Percentiles rank a stretch among this genome's conserved stretches.
phyloP scores from a whole-genome alignment of 768 basidiomycete species.

The Termitomyces sp. region DNA sequence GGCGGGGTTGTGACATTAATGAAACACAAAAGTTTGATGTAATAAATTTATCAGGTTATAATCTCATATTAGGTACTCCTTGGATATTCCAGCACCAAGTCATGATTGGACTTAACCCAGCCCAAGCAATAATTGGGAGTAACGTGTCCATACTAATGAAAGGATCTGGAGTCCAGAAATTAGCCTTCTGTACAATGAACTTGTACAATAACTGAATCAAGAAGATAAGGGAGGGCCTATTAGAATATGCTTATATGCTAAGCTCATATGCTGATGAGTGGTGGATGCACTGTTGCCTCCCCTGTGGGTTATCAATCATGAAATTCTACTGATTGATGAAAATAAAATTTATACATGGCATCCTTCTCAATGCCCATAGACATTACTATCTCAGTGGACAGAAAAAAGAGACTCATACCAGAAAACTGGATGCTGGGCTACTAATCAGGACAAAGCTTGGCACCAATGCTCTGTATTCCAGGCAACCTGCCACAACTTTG shows the following conservation, averaged over 20 bases:
- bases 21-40: too few relatives aligned
- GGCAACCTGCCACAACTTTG: slow-evolving; percentile 1
- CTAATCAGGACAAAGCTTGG: slow-evolving; percentile 23
- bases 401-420: slow-evolving; percentile 25
- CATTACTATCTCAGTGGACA: slow-evolving; percentile 21
- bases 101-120: slow-evolving; percentile 22
- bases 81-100: too few relatives aligned
- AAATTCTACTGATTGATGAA: too few relatives aligned
- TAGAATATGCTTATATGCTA: slow-evolving; percentile 18
- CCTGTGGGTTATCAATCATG: slow-evolving; percentile 23
- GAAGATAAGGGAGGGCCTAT: slow-evolving; percentile 9
- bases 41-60: too few relatives aligned
- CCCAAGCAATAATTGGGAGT: slow-evolving; percentile 19
- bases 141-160: slow-evolving; percentile 13
- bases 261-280: slow-evolving; percentile 18
- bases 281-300: slow-evolving; percentile 29
- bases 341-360: slow-evolving; percentile 23
- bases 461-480: slow-evolving; percentile 23
- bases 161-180: slow-evolving; percentile 5
- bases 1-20: too few relatives aligned
- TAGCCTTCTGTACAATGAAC: slow-evolving; percentile 7
- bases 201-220: slow-evolving; percentile 9
- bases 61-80: too few relatives aligned
- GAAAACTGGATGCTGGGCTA: slow-evolving; percentile 21
- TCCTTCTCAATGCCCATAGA: slow-evolving; percentile 30